Base-by-base conservation (phyloP, 192 early-diverging fungal species). In the Coemansia sp. region DNA sequence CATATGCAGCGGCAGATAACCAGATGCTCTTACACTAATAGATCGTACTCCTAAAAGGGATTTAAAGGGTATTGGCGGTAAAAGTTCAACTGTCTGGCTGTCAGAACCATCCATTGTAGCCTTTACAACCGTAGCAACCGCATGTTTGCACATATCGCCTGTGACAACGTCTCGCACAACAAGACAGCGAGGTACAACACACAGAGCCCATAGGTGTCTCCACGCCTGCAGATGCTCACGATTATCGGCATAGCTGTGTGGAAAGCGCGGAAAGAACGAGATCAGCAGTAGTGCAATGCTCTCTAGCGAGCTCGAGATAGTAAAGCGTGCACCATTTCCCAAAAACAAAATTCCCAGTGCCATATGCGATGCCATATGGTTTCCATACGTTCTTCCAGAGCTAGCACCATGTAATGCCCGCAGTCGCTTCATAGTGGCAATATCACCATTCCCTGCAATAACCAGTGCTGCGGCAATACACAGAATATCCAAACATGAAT, bases 401-500 rank as follows among this genome's bases (percentile, higher is more conserved):
- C 54, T 82, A 8, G 59, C 62, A 10, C 75, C 74, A 55, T 89
- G 85, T 14, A 90, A 60, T 21, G 61, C 66, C 7, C 87, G 82
- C 21, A 95, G 64, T 20, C 88, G 63, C 39, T 80, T 66, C 36
- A 92, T 75, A 4, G 88, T 70, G 9, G 86, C 84, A 10, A 88
- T 59, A 63, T 93, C 77, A 4, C 94, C 94, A 6, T 88, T 89
- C 25, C 95, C 95, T 7, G 93, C 91, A 74, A 93, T 85, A 0
- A 98, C 87, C 56, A 93, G 84, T 1, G 88, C 84, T 0, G 86
- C 71, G 5, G 88, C 80, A 2, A 87, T 74, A 4, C 85, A 68
- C 5, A 90, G 33, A 3, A 91, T 86, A 70, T 93, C 90, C 4
- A 93, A 59, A 68, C 93, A 93, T 6, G 80, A 71, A 33, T 86